Conservation (phyloP, 441 rosid genomes). For the Bruguiera hainesii region DNA sequence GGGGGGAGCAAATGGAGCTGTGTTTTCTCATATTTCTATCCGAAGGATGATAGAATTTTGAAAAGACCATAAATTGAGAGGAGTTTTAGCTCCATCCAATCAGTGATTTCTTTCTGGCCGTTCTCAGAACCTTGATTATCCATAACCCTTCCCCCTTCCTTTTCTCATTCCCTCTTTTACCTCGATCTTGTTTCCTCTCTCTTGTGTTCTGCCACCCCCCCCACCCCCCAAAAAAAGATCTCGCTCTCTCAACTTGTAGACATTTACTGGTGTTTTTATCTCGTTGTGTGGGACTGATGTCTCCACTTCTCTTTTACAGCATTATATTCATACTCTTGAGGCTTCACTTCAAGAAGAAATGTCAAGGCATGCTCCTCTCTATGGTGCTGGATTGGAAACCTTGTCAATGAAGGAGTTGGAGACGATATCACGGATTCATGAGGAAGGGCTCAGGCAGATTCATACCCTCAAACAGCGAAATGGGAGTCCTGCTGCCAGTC, state of each 20-base stretch:
- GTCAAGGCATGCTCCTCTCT: slow-evolving; percentile 92
- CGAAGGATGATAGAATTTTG: too few species aligned
- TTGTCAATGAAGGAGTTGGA: slow-evolving; percentile 90
- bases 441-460: slow-evolving; percentile 93
- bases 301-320: slow-evolving; percentile 44
- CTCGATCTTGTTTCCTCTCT: not conserved
- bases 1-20: too few species aligned
- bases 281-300: too few species aligned
- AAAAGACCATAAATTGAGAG: too few species aligned
- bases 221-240: too few species aligned
- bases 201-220: too few species aligned
- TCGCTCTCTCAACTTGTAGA: too few species aligned
- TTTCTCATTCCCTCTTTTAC: not conserved
- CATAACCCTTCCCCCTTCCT: not conserved
- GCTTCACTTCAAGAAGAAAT: slow-evolving; percentile 87
- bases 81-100: not conserved
- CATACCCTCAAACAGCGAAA: slow-evolving; percentile 74
- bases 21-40: too few species aligned
- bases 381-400: slow-evolving; percentile 90
- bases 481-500: slow-evolving; percentile 73
- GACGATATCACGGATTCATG: slow-evolving; percentile 85
- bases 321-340: slow-evolving; percentile 78
- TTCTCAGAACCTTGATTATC: not conserved
- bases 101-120: not conserved
- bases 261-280: too few species aligned